A percentile compares a stretch with the other conserved stretches of the same genome.
These are phyloP conservation scores for Aureobasidium sp. DNA, from an alignment of 2,329 filamentous ascomycete species.

Conservation along the genomic window DNA sequence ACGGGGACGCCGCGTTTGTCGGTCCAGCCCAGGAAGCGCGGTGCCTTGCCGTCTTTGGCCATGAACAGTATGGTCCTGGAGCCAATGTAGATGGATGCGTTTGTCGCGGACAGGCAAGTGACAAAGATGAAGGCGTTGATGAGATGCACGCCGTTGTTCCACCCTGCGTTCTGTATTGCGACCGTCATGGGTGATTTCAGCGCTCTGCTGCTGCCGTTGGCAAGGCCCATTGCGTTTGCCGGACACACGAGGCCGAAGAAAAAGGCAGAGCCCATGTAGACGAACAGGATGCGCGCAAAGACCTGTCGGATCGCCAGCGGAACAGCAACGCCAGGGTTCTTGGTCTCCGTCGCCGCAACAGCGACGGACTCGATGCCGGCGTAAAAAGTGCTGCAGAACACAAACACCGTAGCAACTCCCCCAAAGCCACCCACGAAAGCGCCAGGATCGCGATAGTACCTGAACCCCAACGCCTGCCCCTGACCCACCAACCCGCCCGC, in stretches of 20 bases:
- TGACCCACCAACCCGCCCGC: conserved; percentile 24
- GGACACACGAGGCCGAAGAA: conserved; percentile 69
- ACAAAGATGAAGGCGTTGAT: conserved; percentile 71
- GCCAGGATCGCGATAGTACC: conserved; percentile 33
- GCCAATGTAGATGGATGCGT: conserved; percentile 69
- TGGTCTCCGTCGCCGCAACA: conserved; percentile 43
- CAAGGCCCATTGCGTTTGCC: conserved; percentile 54
- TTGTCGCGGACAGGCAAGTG: conserved; percentile 62
- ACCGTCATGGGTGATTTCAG: conserved; percentile 66
- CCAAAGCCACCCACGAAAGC: conserved; percentile 32
- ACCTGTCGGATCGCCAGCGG: conserved; percentile 26
- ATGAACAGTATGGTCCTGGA: conserved; percentile 68
- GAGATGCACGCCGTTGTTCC: conserved; percentile 62
- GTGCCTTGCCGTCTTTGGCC: conserved; percentile 64
- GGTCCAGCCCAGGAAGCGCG: conserved; percentile 58
- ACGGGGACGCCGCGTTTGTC: conserved; percentile 52
- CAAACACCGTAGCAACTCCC: conserved; percentile 34
- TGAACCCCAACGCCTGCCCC: conserved; percentile 22
- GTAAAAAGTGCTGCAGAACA: conserved; percentile 39
- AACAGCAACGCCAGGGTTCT: conserved; percentile 39
- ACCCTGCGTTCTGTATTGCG: conserved; percentile 64
- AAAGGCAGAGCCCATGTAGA: conserved; percentile 62
- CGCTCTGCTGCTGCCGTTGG: conserved; percentile 53
- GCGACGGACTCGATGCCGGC: conserved; percentile 45
- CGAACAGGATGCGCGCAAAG: conserved; percentile 35